Evolutionary conservation across 108 stramenopile genomes (phyloP).

Genomic region (Discostella pseudostelligera): DNA sequence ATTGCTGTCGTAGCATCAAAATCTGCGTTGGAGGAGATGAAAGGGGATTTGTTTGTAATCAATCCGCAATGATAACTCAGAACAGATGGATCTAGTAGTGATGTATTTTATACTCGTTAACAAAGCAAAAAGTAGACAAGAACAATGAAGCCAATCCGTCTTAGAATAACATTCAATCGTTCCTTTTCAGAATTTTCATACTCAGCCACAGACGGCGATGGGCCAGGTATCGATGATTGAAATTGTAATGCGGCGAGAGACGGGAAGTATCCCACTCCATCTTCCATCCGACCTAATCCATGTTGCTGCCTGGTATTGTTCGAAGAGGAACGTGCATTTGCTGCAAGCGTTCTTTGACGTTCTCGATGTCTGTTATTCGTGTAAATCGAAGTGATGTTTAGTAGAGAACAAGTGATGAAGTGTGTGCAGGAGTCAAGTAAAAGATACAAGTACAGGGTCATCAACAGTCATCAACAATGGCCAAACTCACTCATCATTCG

Average conservation of each 20-base stretch:
- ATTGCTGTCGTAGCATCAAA: slow-evolving; percentile 42
- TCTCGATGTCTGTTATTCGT: slow-evolving; percentile 41
- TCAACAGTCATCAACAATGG: not conserved
- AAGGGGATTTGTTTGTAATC: slow-evolving; percentile 19
- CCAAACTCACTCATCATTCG: slow-evolving; percentile 45
- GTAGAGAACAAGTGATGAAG: too few species aligned
- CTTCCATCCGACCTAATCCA: slow-evolving; percentile 38
- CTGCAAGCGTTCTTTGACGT: slow-evolving; percentile 41
- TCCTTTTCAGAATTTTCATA: slow-evolving; percentile 39
- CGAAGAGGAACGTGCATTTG: slow-evolving; percentile 18
- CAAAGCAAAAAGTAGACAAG: slow-evolving; percentile 35
- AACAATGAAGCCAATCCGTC: slow-evolving; percentile 20
- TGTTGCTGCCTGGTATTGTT: slow-evolving; percentile 7
- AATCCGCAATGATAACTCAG: slow-evolving; percentile 18
- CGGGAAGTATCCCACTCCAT: slow-evolving; percentile 47
- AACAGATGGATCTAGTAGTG: too few species aligned
- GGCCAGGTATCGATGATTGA: slow-evolving; percentile 41
- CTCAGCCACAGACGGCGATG: slow-evolving; percentile 36
- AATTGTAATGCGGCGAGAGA: slow-evolving; percentile 44
- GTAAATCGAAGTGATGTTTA: not conserved
- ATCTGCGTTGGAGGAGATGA: slow-evolving; percentile 33
- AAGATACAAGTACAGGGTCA: not conserved
- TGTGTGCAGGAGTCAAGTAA: too few species aligned
- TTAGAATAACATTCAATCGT: slow-evolving; percentile 33
- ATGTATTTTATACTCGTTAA: slow-evolving; percentile 14